Conservation (phyloP, 495 filamentous ascomycete species). For the Saxophila tyrrhenica region DNA sequence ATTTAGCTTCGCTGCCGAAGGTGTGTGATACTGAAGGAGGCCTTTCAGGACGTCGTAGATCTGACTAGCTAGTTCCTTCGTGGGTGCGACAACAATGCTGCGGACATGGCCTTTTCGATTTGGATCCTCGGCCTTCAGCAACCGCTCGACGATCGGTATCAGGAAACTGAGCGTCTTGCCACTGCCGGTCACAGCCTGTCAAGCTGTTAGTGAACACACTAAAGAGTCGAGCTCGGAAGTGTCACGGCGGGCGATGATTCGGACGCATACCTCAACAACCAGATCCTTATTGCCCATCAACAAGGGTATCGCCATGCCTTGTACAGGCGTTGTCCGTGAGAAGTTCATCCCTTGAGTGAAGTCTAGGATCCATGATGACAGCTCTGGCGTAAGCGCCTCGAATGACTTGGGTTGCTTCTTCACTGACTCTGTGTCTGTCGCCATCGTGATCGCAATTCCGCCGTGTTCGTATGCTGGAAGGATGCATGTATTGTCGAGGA, state of each 20-base stretch:
- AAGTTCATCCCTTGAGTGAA: conserved; percentile 79
- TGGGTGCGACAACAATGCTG: conserved; percentile 84
- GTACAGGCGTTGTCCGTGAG: conserved; percentile 80
- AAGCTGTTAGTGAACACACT: no score
- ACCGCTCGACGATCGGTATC: conserved; percentile 75
- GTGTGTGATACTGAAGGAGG: conserved; percentile 68
- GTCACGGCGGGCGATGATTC: no score
- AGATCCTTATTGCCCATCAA: conserved; percentile 94
- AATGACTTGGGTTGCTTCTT: conserved; percentile 46
- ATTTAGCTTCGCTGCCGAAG: conserved; percentile 55
- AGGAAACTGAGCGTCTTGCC: conserved; percentile 90
- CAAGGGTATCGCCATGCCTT: conserved; percentile 83
- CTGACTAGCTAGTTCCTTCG: conserved; percentile 80
- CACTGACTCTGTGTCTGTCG: not conserved
- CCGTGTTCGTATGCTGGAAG: not conserved
- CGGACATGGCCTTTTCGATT: conserved; percentile 81
- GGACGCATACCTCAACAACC: conserved; percentile 66
- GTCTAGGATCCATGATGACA: conserved; percentile 87
- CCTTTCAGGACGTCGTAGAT: conserved; percentile 73
- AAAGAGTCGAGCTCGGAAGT: no score
- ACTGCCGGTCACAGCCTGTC: conserved; percentile 76
- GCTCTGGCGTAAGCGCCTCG: conserved; percentile 61
- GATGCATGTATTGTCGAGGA: no score
- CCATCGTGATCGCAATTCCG: conserved; percentile 1
- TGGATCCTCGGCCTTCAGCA: conserved; percentile 63